Conservation (phyloP, 768 basidiomycete species). For the Russula virescens region DNA sequence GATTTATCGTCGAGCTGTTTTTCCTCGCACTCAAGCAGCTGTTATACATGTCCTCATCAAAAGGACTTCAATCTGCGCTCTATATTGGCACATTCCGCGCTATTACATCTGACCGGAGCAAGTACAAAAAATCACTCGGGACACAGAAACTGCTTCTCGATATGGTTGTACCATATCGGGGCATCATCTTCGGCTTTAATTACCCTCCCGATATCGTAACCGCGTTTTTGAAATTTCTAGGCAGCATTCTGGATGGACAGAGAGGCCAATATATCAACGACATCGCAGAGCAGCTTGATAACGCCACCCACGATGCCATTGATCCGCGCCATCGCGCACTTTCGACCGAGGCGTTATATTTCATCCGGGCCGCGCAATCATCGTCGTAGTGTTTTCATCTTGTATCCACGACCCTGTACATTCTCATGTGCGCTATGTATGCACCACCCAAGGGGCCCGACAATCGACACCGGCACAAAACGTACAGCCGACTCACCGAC, state of each 20-base stretch:
- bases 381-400: no score
- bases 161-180: background rate
- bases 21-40: background rate
- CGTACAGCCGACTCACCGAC: no score
- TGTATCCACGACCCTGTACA: no score
- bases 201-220: background rate
- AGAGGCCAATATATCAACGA: background rate
- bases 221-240: background rate
- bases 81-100: background rate
- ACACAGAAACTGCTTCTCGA: background rate
- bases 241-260: background rate
- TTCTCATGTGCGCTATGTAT: no score
- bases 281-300: background rate
- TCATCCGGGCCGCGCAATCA: no score
- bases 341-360: no score
- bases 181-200: background rate
- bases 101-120: background rate
- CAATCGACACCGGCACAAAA: no score
- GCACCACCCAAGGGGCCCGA: no score
- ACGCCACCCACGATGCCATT: no score
- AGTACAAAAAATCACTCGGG: background rate
- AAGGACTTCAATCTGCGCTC: background rate
- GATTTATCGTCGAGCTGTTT: background rate
- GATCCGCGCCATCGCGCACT: no score
- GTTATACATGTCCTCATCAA: background rate